phyloP scores from a whole-genome alignment of 768 basidiomycete species.

The Hypholoma sublateritium region DNA sequence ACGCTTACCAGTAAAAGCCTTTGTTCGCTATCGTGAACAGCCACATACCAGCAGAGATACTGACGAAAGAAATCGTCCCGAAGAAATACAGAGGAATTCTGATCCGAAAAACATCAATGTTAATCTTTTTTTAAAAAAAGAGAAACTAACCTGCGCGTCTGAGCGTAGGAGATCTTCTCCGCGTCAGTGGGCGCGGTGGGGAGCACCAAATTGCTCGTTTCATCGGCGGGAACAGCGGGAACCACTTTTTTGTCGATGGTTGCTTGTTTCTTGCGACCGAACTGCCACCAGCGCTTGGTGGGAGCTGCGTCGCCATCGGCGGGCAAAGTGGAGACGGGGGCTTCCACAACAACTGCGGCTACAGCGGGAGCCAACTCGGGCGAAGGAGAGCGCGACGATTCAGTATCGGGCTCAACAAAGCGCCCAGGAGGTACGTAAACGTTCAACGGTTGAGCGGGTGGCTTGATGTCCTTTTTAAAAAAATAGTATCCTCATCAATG shows the following conservation, averaged over 20 bases:
- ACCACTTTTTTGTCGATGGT: neutral
- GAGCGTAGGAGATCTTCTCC: neutral
- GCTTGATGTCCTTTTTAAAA: neutral
- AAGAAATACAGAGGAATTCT: constrained; percentile 23
- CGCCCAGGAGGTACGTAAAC: constrained; percentile 1
- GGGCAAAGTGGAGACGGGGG: neutral
- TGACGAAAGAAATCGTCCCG: constrained; percentile 25
- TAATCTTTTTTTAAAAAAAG: too few relatives aligned
- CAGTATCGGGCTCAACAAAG: neutral
- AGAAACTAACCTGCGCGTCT: neutral
- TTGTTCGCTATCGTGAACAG: constrained; percentile 24
- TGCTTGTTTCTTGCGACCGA: constrained; percentile 1
- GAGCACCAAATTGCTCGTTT: neutral
- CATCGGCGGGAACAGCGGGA: neutral
- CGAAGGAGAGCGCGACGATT: neutral
- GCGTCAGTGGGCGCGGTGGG: neutral
- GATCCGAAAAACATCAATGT: neutral
- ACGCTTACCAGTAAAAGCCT: constrained; percentile 24
- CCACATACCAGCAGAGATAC: constrained; percentile 26
- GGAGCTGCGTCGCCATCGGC: neutral
- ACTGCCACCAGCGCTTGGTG: neutral
- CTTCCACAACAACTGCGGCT: neutral
- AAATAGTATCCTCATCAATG: neutral
- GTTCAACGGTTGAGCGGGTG: neutral
- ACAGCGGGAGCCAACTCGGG: neutral